Evolutionary conservation across 768 basidiomycete species (phyloP).

Genomic region (Boletus reticuloceps): DNA sequence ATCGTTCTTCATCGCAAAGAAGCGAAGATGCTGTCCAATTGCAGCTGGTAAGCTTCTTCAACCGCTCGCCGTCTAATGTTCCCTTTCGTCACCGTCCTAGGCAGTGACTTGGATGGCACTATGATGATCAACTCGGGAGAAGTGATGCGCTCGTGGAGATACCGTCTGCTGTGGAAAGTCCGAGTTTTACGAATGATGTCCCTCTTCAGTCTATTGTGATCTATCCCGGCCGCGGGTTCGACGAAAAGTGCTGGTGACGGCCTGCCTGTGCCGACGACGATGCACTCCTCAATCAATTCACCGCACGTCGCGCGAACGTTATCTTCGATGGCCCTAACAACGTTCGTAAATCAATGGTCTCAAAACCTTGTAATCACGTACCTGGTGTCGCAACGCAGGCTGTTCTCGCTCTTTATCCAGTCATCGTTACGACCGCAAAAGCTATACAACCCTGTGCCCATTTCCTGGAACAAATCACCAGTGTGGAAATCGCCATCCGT

Average conservation of each 20-base stretch:
- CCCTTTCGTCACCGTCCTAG: slow-evolving; percentile 78
- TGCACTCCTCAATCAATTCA: slow-evolving; percentile 57
- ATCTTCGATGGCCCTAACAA: slow-evolving; percentile 67
- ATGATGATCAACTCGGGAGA: slow-evolving; percentile 63
- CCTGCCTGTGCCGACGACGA: slow-evolving; percentile 74
- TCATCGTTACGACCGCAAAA: slow-evolving; percentile 77
- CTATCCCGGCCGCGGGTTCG: slow-evolving; percentile 55
- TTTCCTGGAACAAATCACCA: slow-evolving; percentile 76
- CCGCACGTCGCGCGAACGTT: slow-evolving; percentile 66
- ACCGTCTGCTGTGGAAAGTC: slow-evolving; percentile 70
- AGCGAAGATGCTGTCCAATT: slow-evolving; percentile 60
- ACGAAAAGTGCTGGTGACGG: slow-evolving; percentile 77
- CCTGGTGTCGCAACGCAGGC: slow-evolving; percentile 76
- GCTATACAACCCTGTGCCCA: slow-evolving; percentile 53
- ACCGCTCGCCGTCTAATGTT: slow-evolving; percentile 78
- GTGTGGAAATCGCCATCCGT: slow-evolving; percentile 75
- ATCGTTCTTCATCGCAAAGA: slow-evolving; percentile 15
- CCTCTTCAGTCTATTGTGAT: slow-evolving; percentile 58
- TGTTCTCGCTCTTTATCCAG: slow-evolving; percentile 83
- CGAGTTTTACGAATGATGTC: slow-evolving; percentile 72
- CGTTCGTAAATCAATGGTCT: slow-evolving; percentile 5
- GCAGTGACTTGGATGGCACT: slow-evolving; percentile 63
- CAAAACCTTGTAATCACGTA: slow-evolving; percentile 25
- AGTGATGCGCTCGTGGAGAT: slow-evolving; percentile 76
- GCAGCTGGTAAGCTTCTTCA: slow-evolving; percentile 57